Evolutionary conservation across 2,329 filamentous ascomycete genomes (phyloP).

Genomic region (Penicillium sp.): DNA sequence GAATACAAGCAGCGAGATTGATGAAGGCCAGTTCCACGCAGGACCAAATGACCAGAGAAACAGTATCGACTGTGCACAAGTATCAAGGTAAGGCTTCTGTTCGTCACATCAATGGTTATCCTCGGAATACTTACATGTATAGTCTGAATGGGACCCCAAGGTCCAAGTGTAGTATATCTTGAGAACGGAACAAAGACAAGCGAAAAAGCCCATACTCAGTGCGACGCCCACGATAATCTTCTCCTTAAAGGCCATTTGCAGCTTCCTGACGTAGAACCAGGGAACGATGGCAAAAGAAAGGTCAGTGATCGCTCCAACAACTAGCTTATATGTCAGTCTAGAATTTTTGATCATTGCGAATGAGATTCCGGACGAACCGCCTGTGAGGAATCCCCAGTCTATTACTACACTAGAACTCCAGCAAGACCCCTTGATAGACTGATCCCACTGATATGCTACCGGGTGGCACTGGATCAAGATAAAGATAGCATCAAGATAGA

Average conservation of each 20-base stretch:
- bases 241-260: no score
- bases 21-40: background rate
- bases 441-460: background rate
- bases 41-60: background rate
- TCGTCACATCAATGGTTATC: background rate
- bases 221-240: no score
- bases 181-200: no score
- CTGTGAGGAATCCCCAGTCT: background rate
- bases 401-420: background rate
- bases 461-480: background rate
- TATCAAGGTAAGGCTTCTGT: background rate
- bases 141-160: background rate
- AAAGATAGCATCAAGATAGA: conserved; percentile 1
- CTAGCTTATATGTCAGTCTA: no score
- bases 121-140: background rate
- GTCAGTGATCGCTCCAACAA: no score
- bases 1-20: background rate
- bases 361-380: background rate
- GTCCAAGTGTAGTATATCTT: conserved; percentile 3
- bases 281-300: no score
- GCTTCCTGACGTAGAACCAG: no score
- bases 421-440: background rate
- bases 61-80: background rate
- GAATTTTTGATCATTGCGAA: no score
- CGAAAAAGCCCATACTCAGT: no score